Percentiles rank a stretch among this genome's conserved stretches.
Conservation (phyloP, 441 rosid genomes). For the Syzygium malaccense region DNA sequence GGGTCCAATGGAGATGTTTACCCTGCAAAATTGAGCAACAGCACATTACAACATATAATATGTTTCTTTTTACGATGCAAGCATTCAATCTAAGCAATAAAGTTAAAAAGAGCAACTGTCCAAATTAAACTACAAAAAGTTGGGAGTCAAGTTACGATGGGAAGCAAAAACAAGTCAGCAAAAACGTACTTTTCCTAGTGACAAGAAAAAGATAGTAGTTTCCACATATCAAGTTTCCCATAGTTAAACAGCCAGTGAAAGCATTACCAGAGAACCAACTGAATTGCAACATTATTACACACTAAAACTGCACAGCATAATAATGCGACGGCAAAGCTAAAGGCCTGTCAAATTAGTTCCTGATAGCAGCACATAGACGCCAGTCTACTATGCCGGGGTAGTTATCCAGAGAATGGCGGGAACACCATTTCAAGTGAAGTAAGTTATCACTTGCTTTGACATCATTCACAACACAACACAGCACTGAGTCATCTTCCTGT, state of each 20-base stretch:
- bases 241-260: neutral
- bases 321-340: neutral
- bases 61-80: neutral
- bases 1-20: constrained; percentile 31
- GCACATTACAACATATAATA: neutral
- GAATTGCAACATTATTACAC: neutral
- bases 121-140: neutral
- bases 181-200: neutral
- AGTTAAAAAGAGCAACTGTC: neutral
- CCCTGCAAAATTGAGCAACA: constrained; percentile 18
- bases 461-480: neutral
- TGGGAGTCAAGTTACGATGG: neutral
- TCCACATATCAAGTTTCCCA: neutral
- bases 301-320: neutral
- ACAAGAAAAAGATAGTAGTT: neutral
- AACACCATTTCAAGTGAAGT: neutral
- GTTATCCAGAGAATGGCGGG: neutral
- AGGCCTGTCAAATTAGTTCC: neutral
- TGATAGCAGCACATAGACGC: neutral
- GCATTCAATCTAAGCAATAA: neutral
- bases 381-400: neutral
- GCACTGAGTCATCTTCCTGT: neutral
- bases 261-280: neutral
- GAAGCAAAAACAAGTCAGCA: neutral
- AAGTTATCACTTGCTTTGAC: neutral